phyloP scores from a whole-genome alignment of 495 filamentous ascomycete species.

The Aspergillus hancockii region DNA sequence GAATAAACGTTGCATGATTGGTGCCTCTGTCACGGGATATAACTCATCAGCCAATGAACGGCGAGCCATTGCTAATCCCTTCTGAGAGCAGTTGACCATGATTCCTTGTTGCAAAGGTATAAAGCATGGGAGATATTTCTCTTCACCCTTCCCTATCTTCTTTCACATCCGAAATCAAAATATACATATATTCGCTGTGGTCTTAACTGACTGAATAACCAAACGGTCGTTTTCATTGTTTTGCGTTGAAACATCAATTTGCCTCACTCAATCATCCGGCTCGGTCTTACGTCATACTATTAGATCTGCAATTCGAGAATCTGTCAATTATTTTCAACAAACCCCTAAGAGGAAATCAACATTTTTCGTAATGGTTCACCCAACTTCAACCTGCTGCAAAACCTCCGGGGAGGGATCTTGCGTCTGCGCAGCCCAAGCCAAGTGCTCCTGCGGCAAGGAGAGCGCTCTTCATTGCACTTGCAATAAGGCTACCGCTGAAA shows the following conservation, averaged over 20 bases:
- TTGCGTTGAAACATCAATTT: background rate
- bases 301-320: background rate
- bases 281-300: constrained; percentile 11
- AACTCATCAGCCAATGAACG: constrained; percentile 26
- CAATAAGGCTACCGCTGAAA: constrained; percentile 75
- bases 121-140: constrained; percentile 24
- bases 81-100: constrained; percentile 6
- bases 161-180: background rate
- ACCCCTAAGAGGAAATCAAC: background rate
- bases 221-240: background rate
- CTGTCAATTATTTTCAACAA: too few relatives aligned
- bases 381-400: constrained; percentile 63
- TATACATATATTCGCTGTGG: background rate
- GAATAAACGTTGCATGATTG: background rate
- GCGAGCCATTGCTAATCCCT: constrained; percentile 30
- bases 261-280: background rate
- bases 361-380: constrained; percentile 51
- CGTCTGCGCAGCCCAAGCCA: constrained; percentile 63
- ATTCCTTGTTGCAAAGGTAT: constrained; percentile 28
- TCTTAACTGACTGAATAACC: background rate
- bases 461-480: constrained; percentile 84
- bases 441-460: constrained; percentile 87
- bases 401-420: constrained; percentile 52
- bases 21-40: constrained; percentile 15
- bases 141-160: background rate